phyloP scores from a whole-genome alignment of 306 rosid genomes.

The Prosopis cineraria region DNA sequence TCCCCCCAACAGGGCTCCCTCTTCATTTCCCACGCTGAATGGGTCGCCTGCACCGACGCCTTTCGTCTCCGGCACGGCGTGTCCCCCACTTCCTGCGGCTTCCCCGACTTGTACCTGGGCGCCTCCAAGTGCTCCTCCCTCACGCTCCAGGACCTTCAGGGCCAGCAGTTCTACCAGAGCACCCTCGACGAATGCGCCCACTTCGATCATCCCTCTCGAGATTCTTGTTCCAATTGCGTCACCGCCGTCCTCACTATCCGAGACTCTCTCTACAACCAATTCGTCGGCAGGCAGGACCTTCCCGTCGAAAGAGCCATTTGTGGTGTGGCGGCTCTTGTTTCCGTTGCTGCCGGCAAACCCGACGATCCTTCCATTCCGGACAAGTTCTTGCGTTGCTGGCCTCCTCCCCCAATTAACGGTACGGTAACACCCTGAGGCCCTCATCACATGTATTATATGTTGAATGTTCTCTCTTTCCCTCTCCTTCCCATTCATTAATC shows the following conservation, averaged over 20 bases:
- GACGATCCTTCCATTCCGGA: conserved; percentile 30
- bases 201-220: conserved; percentile 24
- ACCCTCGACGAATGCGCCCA: conserved; percentile 48
- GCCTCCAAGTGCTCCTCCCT: conserved; percentile 34
- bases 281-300: not conserved
- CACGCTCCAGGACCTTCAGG: not conserved
- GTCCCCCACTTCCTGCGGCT: conserved; percentile 46
- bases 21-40: conserved; percentile 40
- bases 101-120: conserved; percentile 34
- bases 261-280: conserved; percentile 4
- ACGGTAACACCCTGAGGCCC: no score
- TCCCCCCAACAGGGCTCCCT: not conserved
- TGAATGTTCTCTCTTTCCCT: not conserved
- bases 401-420: not conserved
- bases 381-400: conserved; percentile 56
- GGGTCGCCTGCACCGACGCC: conserved; percentile 40
- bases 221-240: conserved; percentile 46
- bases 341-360: conserved; percentile 44
- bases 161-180: conserved; percentile 17
- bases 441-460: no score
- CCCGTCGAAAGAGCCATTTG: conserved; percentile 46
- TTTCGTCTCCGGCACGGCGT: conserved; percentile 33
- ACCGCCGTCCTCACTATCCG: conserved; percentile 32
- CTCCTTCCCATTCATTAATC: no score
- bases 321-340: conserved; percentile 55